Evolutionary conservation across 306 rosid genomes (phyloP), one percentile per base, ranked within the genome.

Genomic region (Arachis hypogaea): DNA sequence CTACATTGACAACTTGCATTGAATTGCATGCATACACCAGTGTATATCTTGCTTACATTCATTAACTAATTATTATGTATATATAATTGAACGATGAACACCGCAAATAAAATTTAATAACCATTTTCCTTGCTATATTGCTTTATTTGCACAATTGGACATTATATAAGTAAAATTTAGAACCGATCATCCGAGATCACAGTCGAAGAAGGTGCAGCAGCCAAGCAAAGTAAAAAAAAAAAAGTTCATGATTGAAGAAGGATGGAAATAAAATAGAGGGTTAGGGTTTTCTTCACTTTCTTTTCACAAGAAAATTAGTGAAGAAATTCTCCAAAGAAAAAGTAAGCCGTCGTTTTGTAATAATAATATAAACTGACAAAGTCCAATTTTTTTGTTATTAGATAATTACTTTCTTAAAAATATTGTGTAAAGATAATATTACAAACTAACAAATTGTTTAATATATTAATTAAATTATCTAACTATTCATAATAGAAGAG

Each of bases 171-270:
- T 52, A 63, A 78, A 82, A 57, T 68, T 74, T 75, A 69, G 82
- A 70, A 14, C 83, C 66, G 74, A 78, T 75, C 81, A 70, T 80
- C 42, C 45, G 29, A 71, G 63, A 72, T 82, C 81, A 82, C 81
- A 75, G 68, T 55, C 66, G 65, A 66, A 65, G 75, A 81, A 65
- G 66, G 69, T 54, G 77, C 78, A 78, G 83, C 43, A 46, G 38
- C 38, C 4, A 33, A 33, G 4, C 38, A 2, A 2, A 33, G 2
- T 0, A 33, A 33, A 33, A 36, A 54, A 42, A 42, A 12, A 63
- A 0, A 7, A 44, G 2, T 49, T 46, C 69, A 9, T 71, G 62
- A 75, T 59, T 54, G 46, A 9, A 67, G 43, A 11, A 52, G 12
- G 43, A 11, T 45, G 12, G 9, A 49, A 49, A 49, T 9, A 49